Conservation (phyloP, 116 monocot genomes). For the Phalaenopsis hybrid region DNA sequence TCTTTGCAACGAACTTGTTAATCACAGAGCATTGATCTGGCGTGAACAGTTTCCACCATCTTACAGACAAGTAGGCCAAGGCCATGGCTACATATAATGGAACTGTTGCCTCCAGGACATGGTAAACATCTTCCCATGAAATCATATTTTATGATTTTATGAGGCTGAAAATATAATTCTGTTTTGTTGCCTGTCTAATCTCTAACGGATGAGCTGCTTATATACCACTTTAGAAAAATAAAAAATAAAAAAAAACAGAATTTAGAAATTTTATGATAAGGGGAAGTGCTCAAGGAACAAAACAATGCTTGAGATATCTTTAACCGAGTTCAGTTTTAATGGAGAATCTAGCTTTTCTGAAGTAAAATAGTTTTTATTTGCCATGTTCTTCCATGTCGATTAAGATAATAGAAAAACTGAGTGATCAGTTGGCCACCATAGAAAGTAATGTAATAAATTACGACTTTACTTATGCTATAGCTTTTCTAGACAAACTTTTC, state of each 20-base stretch:
- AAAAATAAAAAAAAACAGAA: background rate
- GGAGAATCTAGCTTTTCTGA: constrained; percentile 13
- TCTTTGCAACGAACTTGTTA: constrained; percentile 75
- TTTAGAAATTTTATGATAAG: constrained; percentile 6
- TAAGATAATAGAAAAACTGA: background rate
- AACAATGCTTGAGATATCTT: background rate
- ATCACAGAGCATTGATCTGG: constrained; percentile 58
- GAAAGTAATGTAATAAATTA: too few relatives aligned
- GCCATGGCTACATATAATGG: constrained; percentile 72
- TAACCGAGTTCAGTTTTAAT: background rate
- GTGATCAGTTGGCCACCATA: too few relatives aligned
- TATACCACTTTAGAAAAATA: background rate
- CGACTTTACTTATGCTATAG: too few relatives aligned
- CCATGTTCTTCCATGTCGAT: background rate
- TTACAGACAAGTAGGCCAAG: constrained; percentile 50
- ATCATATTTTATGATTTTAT: constrained; percentile 31
- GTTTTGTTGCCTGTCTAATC: too few relatives aligned
- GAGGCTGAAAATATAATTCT: background rate
- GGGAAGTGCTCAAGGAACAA: constrained; percentile 4
- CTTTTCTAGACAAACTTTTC: too few relatives aligned
- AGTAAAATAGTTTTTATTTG: constrained; percentile 1
- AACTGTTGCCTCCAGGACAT: constrained; percentile 48
- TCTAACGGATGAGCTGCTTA: constrained; percentile 1
- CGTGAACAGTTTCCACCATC: constrained; percentile 72
- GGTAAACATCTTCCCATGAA: constrained; percentile 42